These are phyloP conservation scores for Rhizomucor pusillus DNA, from an alignment of 371 early-diverging fungal species.

Conservation along the genomic window DNA sequence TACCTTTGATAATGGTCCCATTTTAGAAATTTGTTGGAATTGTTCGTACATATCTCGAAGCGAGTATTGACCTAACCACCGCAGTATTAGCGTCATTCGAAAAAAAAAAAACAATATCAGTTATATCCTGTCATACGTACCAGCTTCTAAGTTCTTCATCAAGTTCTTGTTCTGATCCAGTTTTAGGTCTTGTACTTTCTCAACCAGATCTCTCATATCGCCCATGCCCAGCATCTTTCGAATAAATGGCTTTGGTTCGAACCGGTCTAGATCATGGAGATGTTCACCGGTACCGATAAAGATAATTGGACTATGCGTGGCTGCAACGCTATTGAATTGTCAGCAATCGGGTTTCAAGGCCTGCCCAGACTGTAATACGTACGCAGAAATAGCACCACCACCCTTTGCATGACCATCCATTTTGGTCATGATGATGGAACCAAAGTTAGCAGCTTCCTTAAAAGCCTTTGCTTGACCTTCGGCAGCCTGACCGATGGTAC, in stretches of 20 bases:
- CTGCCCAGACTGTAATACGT: slow-evolving; percentile 16
- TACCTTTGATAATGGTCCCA: slow-evolving; percentile 96
- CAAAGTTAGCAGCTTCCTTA: slow-evolving; percentile 95
- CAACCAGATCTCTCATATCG: slow-evolving; percentile 92
- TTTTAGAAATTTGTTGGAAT: slow-evolving; percentile 89
- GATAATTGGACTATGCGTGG: slow-evolving; percentile 96
- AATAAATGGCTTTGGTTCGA: slow-evolving; percentile 93
- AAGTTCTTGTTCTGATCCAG: slow-evolving; percentile 86
- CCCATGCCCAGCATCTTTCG: slow-evolving; percentile 98
- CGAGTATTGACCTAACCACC: slow-evolving; percentile 70
- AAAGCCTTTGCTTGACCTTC: slow-evolving; percentile 97
- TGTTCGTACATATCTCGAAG: slow-evolving; percentile 98
- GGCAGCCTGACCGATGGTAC: slow-evolving; percentile 99
- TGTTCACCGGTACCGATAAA: slow-evolving; percentile 99
- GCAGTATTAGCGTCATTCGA: background rate
- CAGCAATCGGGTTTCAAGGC: background rate
- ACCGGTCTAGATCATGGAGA: slow-evolving; percentile 95
- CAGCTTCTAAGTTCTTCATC: slow-evolving; percentile 92
- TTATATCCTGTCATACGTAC: slow-evolving; percentile 23
- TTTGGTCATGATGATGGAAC: slow-evolving; percentile 99
- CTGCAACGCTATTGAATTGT: slow-evolving; percentile 76
- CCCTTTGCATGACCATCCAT: slow-evolving; percentile 99
- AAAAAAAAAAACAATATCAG: slow-evolving; percentile 3
- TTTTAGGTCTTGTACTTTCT: slow-evolving; percentile 91
- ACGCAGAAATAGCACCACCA: slow-evolving; percentile 99